Conservation (phyloP, 257 asterid species). For the Solanum paucissectum region DNA sequence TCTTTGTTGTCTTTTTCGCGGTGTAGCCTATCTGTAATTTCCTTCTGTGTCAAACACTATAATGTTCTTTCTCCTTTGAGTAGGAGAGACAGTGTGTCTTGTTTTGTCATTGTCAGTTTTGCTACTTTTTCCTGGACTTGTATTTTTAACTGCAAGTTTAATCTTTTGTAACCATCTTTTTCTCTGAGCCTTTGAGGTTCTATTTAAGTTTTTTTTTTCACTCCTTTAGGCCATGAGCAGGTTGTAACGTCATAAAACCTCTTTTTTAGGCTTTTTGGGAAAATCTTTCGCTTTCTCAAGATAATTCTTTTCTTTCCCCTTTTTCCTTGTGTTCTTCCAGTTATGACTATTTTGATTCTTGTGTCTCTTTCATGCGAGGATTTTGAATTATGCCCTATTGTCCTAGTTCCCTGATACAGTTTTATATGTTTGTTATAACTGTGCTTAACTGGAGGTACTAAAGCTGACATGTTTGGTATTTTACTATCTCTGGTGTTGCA, state of each 20-base stretch:
- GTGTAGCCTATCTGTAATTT: not conserved
- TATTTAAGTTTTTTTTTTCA: not conserved
- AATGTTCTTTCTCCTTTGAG: not conserved
- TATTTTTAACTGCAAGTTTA: not conserved
- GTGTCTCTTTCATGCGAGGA: not conserved
- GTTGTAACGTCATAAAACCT: not conserved
- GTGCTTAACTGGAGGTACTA: not conserved
- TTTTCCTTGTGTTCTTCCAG: not conserved
- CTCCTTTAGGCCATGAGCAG: not conserved
- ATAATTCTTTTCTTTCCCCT: not conserved
- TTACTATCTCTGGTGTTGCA: conserved; percentile 13
- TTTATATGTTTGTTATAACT: not conserved
- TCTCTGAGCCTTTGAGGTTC: not conserved
- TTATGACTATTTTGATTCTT: not conserved
- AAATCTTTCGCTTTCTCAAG: not conserved
- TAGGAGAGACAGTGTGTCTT: not conserved
- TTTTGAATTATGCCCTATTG: not conserved
- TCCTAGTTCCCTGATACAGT: not conserved
- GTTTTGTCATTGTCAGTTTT: not conserved
- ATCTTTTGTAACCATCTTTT: not conserved
- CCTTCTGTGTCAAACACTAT: not conserved
- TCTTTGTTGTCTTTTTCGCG: not conserved
- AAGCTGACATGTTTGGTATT: not conserved
- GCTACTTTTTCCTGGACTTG: not conserved
- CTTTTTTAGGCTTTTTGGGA: not conserved